Base-by-base conservation (phyloP, 139 green algal species). In the Eudorina sp. region DNA sequence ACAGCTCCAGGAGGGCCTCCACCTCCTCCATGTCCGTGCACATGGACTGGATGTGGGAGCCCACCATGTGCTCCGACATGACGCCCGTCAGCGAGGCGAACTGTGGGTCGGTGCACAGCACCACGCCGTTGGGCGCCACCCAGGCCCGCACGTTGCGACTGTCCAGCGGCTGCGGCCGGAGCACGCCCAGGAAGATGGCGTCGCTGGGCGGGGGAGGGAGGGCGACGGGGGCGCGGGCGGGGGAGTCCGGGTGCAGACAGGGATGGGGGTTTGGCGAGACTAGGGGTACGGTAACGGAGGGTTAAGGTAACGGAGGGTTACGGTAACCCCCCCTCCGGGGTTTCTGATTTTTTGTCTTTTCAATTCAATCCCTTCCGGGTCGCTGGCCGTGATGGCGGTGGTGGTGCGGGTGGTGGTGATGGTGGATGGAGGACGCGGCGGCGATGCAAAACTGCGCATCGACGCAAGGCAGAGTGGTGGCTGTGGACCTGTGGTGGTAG, bases 161-260 rank as follows among this genome's bases (percentile, higher is more conserved):
- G 40, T 72, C 55, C 46, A 77, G 34, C 0, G 80, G 55, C 55
- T 74, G 1, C 1, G 69, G 41, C 16, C 75, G 69, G 14, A 89
- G 64, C 23, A 90, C 0, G 21, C 78, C 84, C 77, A 92, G 79
- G 58, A 92, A 92, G 45, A 92, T 53, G n/a, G 45, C 27, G 69
- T 90, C 83, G 18, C 53, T 84, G 53, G 4, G 34, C 6, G 19
- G 40, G 76, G 53, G 40, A 4, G 70, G 70, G 70, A 16, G 23
- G 70, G 41, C 40, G 34, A 38, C 9, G 55, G 66, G 66, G 51
- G 13, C 51, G 51, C 51, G 16, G 51, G n/a, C 1, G 11, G n/a
- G 62, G 62, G 62, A 16, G 19, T 62, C 53, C 53, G 16, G 16
- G 16, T 19, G 58, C 16, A 69, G 23, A 69, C 16, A 69, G 23